These are phyloP conservation scores for Cornus suecica DNA, from an alignment of 148 eudicot species.

Conservation along the genomic window DNA sequence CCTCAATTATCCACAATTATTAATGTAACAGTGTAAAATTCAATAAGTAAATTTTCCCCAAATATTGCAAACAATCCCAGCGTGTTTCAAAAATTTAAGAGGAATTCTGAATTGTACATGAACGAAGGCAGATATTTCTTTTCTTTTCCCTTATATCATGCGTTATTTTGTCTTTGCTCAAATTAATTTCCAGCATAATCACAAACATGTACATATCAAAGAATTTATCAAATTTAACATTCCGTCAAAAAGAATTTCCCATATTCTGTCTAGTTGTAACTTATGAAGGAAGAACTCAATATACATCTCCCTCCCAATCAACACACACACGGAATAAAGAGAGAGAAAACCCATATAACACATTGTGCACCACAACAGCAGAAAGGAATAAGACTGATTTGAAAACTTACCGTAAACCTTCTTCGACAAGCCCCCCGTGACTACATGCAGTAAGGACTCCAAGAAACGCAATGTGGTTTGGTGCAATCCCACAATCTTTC, in stretches of 20 bases:
- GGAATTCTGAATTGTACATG: too few relatives aligned
- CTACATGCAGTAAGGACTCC: constrained; percentile 44
- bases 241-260: too few relatives aligned
- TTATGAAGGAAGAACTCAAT: too few relatives aligned
- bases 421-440: constrained; percentile 40
- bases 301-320: too few relatives aligned
- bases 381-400: not conserved
- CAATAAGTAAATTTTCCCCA: too few relatives aligned
- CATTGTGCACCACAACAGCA: not conserved
- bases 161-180: not conserved
- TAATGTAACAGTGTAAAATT: too few relatives aligned
- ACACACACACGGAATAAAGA: not conserved
- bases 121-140: too few relatives aligned
- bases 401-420: constrained; percentile 20
- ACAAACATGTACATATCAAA: not conserved
- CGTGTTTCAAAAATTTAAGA: too few relatives aligned
- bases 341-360: not conserved
- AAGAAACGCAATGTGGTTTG: constrained; percentile 28
- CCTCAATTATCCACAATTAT: too few relatives aligned
- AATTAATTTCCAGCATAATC: not conserved
- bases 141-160: not conserved
- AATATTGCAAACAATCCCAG: too few relatives aligned
- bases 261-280: too few relatives aligned
- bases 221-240: too few relatives aligned
- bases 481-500: constrained; percentile 19